Base-by-base conservation (phyloP, 1,284 basidiomycete genomes). In the Leccinum subrobustum region DNA sequence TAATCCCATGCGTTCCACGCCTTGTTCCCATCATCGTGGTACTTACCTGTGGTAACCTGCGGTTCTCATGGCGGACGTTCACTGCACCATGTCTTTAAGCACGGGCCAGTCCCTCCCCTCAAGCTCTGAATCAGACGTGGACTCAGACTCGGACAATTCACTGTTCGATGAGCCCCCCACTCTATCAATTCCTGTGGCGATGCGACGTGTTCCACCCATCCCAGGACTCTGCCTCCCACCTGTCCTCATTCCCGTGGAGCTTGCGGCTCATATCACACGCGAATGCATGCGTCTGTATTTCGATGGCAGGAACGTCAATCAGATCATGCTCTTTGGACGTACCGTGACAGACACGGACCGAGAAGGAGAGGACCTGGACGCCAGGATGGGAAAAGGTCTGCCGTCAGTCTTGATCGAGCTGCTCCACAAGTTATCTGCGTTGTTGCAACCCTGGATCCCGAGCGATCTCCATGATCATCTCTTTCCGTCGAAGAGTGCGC, bases 301-400 rank as follows among this genome's bases (percentile, higher is more conserved):
- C 68, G 69, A 70, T 5, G 70, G 71, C 23, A 75, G 75, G 12
- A 67, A 76, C 50, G 76, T 82, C 50, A 89, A 92, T 68, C 89
- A 92, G 70, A 80, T 89, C 59, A 92, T 92, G 91, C 80, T 92
- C 12, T 93, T 93, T 66, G 86, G 84, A 55, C 81, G 84, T 48
- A 76, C 72, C 68, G 39, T 68, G 48, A 59, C 67, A 18, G 60
- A 62, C 25, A 42, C 54, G 6, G 60, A 61, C 11, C 58, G 52
- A n/a, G 42, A 61, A 50, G 55, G 70, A 62, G 58, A 68, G 11
- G 58, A 64, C 29, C 27, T 44, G 2, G 62, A 68, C 18, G 65
- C 62, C 31, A 60, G 53, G 51, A 62, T 67, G 58, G 64, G 74
- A 6, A 71, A 75, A 54, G 80, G 82, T 20, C 75, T 91, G 8